Percentiles rank a stretch among this genome's conserved stretches.
phyloP scores from a whole-genome alignment of 306 rosid species.

The Prunus mume region DNA sequence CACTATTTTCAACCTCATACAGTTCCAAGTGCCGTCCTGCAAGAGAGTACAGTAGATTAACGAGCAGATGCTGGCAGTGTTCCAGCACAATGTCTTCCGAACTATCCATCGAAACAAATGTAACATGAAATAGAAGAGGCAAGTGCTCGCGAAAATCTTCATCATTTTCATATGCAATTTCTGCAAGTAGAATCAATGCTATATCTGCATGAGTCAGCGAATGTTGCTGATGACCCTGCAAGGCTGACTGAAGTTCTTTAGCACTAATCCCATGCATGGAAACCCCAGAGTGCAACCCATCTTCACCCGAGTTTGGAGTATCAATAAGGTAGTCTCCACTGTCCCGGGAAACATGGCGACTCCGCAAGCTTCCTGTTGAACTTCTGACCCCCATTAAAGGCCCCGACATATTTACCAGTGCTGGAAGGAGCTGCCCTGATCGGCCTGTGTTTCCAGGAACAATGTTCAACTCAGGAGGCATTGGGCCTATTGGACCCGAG shows the following conservation, averaged over 20 bases:
- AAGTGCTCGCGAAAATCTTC: conserved; percentile 99
- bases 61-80: conserved; percentile 99
- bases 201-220: conserved; percentile 97
- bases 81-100: conserved; percentile 97
- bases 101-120: conserved; percentile 98
- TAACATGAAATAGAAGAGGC: conserved; percentile 94
- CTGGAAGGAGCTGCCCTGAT: conserved; percentile 94
- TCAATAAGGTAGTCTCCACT: conserved; percentile 98
- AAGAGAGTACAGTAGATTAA: conserved; percentile 90
- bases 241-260: conserved; percentile 95
- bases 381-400: conserved; percentile 99
- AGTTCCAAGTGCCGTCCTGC: conserved; percentile 99
- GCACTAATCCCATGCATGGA: conserved; percentile 74
- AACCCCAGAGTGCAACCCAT: conserved; percentile 64
- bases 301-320: conserved; percentile 99
- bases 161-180: conserved; percentile 97
- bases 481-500: conserved; percentile 94
- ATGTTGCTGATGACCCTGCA: conserved; percentile 99
- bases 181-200: conserved; percentile 95
- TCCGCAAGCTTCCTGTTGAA: conserved; percentile 91
- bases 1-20: conserved; percentile 95
- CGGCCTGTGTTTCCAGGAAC: conserved; percentile 85
- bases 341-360: conserved; percentile 97
- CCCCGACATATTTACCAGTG: conserved; percentile 95
- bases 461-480: conserved; percentile 92